Conservation (phyloP, 768 basidiomycete genomes). For the Mrakia blollopis region DNA sequence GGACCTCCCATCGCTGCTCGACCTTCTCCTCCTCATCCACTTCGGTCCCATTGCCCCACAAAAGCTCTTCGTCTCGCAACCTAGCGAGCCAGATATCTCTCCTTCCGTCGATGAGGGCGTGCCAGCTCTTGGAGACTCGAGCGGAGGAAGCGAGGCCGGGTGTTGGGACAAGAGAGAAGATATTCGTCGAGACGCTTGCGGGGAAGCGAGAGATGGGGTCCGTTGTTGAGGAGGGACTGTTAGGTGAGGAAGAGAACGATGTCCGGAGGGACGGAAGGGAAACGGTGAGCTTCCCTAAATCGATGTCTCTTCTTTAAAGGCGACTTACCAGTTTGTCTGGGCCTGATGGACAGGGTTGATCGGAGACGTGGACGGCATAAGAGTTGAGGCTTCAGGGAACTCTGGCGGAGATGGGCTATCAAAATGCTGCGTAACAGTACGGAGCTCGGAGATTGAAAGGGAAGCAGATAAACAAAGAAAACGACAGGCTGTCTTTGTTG, state of each 20-base stretch:
- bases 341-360: neutral
- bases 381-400: neutral
- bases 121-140: slow-evolving; percentile 52
- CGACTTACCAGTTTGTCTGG: slow-evolving; percentile 1
- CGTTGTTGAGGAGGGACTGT: neutral
- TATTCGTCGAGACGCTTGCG: neutral
- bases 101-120: slow-evolving; percentile 82
- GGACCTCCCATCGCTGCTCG: slow-evolving; percentile 46
- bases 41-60: slow-evolving; percentile 83
- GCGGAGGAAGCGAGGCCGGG: slow-evolving; percentile 6
- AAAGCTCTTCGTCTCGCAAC: slow-evolving; percentile 75
- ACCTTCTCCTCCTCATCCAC: slow-evolving; percentile 70
- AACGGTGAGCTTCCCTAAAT: neutral
- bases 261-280: neutral
- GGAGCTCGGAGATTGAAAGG: no score
- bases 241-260: neutral
- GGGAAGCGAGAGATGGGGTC: neutral
- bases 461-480: no score
- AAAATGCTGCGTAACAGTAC: no score
- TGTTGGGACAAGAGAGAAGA: slow-evolving; percentile 14
- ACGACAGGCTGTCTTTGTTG: no score
- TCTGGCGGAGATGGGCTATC: no score
- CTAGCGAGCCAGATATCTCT: slow-evolving; percentile 83
- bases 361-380: neutral
- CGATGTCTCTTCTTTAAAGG: neutral